Evolutionary conservation across 2,329 filamentous ascomycete genomes (phyloP).

Genomic region (Pseudonectria foliicola): DNA sequence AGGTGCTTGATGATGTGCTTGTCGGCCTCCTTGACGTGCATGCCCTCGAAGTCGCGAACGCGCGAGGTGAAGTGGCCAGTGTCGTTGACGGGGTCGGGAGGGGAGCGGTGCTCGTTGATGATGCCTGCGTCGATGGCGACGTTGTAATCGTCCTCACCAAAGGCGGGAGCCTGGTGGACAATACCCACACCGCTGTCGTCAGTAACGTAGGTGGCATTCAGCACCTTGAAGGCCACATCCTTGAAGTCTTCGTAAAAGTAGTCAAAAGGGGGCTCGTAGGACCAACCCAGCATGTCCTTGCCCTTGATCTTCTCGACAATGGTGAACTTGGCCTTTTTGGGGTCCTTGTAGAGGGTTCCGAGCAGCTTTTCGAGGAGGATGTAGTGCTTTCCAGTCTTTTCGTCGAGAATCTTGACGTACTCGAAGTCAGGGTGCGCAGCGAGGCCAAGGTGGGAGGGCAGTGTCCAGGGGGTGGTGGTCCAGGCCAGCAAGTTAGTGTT

Average conservation of each 20-base stretch:
- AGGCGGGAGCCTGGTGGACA: constrained; percentile 88
- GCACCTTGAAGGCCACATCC: constrained; percentile 71
- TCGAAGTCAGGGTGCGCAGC: constrained; percentile 77
- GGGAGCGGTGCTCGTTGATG: constrained; percentile 66
- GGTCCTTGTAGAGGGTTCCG: constrained; percentile 82
- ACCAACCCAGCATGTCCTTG: constrained; percentile 79
- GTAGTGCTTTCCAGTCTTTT: constrained; percentile 74
- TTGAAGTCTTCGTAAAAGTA: constrained; percentile 90
- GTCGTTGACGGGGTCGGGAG: constrained; percentile 89
- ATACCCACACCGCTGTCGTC: constrained; percentile 87
- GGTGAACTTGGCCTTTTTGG: constrained; percentile 91
- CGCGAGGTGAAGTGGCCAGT: constrained; percentile 70
- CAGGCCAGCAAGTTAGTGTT: constrained; percentile 73
- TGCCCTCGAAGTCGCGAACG: constrained; percentile 73
- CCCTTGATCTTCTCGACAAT: constrained; percentile 73
- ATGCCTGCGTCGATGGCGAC: constrained; percentile 70
- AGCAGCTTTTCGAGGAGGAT: constrained; percentile 78
- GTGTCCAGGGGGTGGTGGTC: constrained; percentile 84
- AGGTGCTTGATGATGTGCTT: constrained; percentile 89
- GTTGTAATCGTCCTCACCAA: constrained; percentile 93
- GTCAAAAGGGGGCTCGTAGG: constrained; percentile 80
- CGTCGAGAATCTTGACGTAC: constrained; percentile 80
- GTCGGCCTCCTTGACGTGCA: constrained; percentile 88
- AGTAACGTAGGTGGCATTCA: constrained; percentile 82
- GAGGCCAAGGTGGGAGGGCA: constrained; percentile 73